These are phyloP conservation scores for Colletotrichum somersetense DNA, from an alignment of 2,329 filamentous ascomycete species.

Conservation along the genomic window DNA sequence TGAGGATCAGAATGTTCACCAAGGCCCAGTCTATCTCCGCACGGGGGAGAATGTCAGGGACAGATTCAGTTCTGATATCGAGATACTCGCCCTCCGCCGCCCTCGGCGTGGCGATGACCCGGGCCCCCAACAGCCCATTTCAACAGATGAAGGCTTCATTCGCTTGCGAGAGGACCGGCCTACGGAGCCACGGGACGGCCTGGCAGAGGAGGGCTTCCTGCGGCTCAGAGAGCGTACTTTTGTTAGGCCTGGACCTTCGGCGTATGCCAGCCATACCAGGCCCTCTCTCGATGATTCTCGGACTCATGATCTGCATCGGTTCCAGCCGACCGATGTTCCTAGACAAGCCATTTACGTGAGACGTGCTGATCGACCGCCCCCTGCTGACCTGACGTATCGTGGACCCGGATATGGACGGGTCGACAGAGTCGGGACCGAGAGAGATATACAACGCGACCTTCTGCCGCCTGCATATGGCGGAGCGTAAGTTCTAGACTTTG, in stretches of 20 bases:
- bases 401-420: slow-evolving; percentile 1
- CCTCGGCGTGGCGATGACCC: slow-evolving; percentile 26
- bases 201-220: slow-evolving; percentile 36
- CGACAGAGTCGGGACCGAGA: slow-evolving; percentile 1
- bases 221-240: slow-evolving; percentile 31
- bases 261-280: background rate
- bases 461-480: slow-evolving; percentile 7
- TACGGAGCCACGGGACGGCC: slow-evolving; percentile 7
- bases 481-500: slow-evolving; percentile 22
- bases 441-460: slow-evolving; percentile 12
- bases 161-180: slow-evolving; percentile 30
- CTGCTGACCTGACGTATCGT: slow-evolving; percentile 6
- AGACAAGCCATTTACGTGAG: slow-evolving; percentile 33
- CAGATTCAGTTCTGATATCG: slow-evolving; percentile 37
- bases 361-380: slow-evolving; percentile 13
- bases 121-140: background rate
- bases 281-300: background rate
- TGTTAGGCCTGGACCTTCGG: background rate
- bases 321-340: slow-evolving; percentile 6
- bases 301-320: background rate
- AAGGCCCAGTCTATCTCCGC: slow-evolving; percentile 44
- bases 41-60: slow-evolving; percentile 51
- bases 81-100: slow-evolving; percentile 39
- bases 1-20: slow-evolving; percentile 52
- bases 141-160: slow-evolving; percentile 35